A percentile compares a stretch with the other conserved stretches of the same genome.
phyloP scores from a whole-genome alignment of 106 monocot genomes.

The Allium sativum region DNA sequence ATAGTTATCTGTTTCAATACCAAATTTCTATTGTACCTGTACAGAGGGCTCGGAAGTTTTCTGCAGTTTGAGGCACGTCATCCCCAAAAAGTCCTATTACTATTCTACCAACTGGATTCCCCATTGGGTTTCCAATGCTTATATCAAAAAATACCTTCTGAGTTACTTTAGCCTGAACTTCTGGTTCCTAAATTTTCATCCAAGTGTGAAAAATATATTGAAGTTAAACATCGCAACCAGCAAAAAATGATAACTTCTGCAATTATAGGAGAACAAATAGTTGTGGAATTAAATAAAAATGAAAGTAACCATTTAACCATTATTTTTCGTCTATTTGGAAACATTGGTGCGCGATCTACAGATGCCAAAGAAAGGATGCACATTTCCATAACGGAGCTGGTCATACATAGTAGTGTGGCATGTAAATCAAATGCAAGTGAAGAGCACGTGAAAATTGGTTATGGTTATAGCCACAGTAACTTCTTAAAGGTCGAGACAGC shows the following conservation, averaged over 20 bases:
- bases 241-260: background rate
- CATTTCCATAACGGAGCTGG: too few species aligned
- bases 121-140: slow-evolving; percentile 72
- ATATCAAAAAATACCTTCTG: slow-evolving; percentile 89
- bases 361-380: too few species aligned
- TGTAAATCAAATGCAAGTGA: too few species aligned
- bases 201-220: background rate
- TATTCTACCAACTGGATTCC: slow-evolving; percentile 56
- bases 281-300: background rate
- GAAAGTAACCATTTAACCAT: background rate
- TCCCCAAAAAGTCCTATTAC: slow-evolving; percentile 92
- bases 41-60: slow-evolving; percentile 91
- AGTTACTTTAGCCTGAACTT: slow-evolving; percentile 70
- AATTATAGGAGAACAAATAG: background rate
- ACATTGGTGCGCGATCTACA: too few species aligned
- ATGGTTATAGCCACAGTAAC: too few species aligned
- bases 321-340: too few species aligned
- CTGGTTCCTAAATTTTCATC: slow-evolving; percentile 35
- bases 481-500: too few species aligned
- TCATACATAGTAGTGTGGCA: too few species aligned
- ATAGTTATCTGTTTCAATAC: too few species aligned
- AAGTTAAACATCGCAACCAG: background rate
- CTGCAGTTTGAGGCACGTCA: slow-evolving; percentile 85
- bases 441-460: too few species aligned
- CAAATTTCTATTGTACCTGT: slow-evolving; percentile 36